Evolutionary conservation across 768 basidiomycete genomes (phyloP).

Genomic region (Xerocomus spinulosus): DNA sequence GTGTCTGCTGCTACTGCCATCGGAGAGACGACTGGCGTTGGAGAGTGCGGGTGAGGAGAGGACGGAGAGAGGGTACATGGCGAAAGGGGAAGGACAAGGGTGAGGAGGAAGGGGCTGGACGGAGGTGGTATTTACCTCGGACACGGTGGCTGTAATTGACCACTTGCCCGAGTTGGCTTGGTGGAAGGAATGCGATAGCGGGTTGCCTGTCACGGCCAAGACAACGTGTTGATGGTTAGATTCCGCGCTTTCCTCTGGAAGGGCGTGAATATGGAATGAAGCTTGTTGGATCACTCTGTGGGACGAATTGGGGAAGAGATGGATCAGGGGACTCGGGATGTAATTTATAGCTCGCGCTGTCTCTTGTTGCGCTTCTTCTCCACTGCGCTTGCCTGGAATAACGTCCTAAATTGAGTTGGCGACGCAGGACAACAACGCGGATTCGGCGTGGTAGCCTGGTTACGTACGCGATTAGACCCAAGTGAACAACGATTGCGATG

Average conservation of each 20-base stretch:
- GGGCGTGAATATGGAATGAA: constrained; percentile 25
- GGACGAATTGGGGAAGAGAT: constrained; percentile 19
- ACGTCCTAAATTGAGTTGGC: not conserved
- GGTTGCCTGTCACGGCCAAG: constrained; percentile 29
- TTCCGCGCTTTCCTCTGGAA: constrained; percentile 20
- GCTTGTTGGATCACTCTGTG: constrained; percentile 27
- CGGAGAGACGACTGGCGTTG: constrained; percentile 37
- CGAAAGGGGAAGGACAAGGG: constrained; percentile 5
- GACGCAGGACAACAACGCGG: constrained; percentile 1
- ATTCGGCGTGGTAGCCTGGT: constrained; percentile 24
- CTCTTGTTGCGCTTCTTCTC: not conserved
- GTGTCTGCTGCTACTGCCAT: constrained; percentile 33
- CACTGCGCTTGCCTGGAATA: not conserved
- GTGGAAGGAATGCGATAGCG: constrained; percentile 24
- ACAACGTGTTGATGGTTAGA: constrained; percentile 32
- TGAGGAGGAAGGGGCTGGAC: constrained; percentile 11
- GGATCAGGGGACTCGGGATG: constrained; percentile 12
- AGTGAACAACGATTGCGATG: constrained; percentile 7
- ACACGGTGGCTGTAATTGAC: constrained; percentile 31
- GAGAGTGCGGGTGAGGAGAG: constrained; percentile 32
- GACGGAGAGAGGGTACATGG: constrained; percentile 29
- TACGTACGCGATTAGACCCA: constrained; percentile 19
- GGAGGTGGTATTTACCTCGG: constrained; percentile 29
- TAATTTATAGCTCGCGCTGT: not conserved
- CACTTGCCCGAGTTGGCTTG: constrained; percentile 31